Conservation (phyloP, 2,329 filamentous ascomycete genomes). For the Penicillium sp. region DNA sequence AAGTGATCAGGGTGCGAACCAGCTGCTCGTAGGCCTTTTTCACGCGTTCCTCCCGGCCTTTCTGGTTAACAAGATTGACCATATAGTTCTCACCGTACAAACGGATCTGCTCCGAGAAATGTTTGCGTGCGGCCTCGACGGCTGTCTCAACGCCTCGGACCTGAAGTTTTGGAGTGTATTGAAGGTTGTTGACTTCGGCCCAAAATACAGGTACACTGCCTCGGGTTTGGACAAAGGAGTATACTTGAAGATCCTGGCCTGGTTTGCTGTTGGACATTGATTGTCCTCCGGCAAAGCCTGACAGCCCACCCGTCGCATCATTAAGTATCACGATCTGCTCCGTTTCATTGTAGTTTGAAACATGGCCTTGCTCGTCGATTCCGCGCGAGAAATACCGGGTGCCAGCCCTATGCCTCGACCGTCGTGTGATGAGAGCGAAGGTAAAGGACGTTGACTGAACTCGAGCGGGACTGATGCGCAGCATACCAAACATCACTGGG, state of each 20-base stretch:
- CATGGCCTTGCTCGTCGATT: slow-evolving; percentile 85
- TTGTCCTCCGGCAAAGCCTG: slow-evolving; percentile 71
- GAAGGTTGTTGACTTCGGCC: slow-evolving; percentile 89
- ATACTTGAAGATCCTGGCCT: slow-evolving; percentile 73
- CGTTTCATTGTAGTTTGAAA: slow-evolving; percentile 99
- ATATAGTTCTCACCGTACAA: slow-evolving; percentile 95
- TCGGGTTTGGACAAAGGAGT: slow-evolving; percentile 93
- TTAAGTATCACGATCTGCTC: slow-evolving; percentile 90
- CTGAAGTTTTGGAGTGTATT: slow-evolving; percentile 85
- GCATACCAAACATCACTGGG: slow-evolving; percentile 92
- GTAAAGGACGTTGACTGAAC: slow-evolving; percentile 82
- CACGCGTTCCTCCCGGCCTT: slow-evolving; percentile 78
- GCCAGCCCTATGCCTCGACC: slow-evolving; percentile 80
- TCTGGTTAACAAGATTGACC: slow-evolving; percentile 95
- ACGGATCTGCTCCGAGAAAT: slow-evolving; percentile 89
- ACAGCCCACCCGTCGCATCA: slow-evolving; percentile 66
- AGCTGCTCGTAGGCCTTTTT: slow-evolving; percentile 94
- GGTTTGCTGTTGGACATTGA: slow-evolving; percentile 69
- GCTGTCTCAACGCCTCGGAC: slow-evolving; percentile 79
- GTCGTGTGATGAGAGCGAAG: slow-evolving; percentile 77
- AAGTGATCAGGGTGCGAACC: slow-evolving; percentile 67
- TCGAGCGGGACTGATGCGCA: slow-evolving; percentile 79
- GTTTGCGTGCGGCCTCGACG: slow-evolving; percentile 68
- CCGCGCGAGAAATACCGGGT: slow-evolving; percentile 94
- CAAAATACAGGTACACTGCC: slow-evolving; percentile 95